These are phyloP conservation scores for Aechmea fasciata DNA, from an alignment of 176 grass and related monocot species.

Conservation along the genomic window DNA sequence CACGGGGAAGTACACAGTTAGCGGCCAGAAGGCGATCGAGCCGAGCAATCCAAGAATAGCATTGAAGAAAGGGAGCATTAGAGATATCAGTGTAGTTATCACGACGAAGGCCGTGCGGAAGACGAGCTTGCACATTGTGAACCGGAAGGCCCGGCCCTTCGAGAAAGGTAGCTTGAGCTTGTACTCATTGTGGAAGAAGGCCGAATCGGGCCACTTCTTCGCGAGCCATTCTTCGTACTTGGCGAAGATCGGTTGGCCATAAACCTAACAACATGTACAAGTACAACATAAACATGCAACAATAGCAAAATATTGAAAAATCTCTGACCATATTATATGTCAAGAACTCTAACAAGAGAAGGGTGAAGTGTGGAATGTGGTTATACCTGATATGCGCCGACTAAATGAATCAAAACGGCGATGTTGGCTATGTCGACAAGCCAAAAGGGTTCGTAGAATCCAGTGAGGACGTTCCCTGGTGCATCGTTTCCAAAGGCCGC, in stretches of 20 bases:
- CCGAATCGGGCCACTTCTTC: constrained; percentile 42
- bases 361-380: background rate
- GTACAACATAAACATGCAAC: background rate
- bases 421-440: constrained; percentile 68
- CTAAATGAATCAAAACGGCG: constrained; percentile 65
- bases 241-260: constrained; percentile 68
- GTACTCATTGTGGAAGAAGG: constrained; percentile 59
- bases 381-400: constrained; percentile 77
- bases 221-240: constrained; percentile 66
- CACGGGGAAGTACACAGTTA: constrained; percentile 81
- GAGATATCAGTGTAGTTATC: constrained; percentile 50
- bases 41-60: constrained; percentile 74
- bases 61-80: constrained; percentile 94
- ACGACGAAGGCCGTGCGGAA: constrained; percentile 59
- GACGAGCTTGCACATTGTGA: constrained; percentile 64
- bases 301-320: background rate
- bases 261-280: constrained; percentile 33
- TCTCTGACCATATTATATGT: background rate
- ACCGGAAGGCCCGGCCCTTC: constrained; percentile 30
- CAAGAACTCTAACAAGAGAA: background rate
- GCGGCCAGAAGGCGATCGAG: constrained; percentile 67
- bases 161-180: constrained; percentile 32
- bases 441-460: constrained; percentile 95
- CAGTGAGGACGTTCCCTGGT: constrained; percentile 80
- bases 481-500: constrained; percentile 76